Conservation (phyloP, 345 rosid genomes). For the Arabis hirsuta region DNA sequence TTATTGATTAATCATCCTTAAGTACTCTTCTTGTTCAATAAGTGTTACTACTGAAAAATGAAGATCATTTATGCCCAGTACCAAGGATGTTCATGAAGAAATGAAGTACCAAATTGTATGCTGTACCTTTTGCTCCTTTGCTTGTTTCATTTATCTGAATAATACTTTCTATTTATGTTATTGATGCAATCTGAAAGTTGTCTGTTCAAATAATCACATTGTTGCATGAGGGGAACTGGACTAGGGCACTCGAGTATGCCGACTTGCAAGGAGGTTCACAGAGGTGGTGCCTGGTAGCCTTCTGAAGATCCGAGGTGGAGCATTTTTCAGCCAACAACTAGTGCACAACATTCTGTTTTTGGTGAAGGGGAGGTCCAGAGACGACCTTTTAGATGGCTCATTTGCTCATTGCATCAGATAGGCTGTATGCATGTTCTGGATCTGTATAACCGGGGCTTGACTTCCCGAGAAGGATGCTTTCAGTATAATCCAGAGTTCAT, state of each 20-base stretch:
- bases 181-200: constrained; percentile 54
- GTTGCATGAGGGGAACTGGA: constrained; percentile 98
- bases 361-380: constrained; percentile 56
- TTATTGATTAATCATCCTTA: no score
- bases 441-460: constrained; percentile 84
- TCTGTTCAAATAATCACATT: constrained; percentile 85
- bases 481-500: constrained; percentile 76
- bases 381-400: constrained; percentile 84
- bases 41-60: constrained; percentile 10
- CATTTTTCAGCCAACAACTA: constrained; percentile 41
- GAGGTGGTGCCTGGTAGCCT: constrained; percentile 45
- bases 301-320: constrained; percentile 45
- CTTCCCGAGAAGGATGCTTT: constrained; percentile 65
- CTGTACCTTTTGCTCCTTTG: constrained; percentile 6
- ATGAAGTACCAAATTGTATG: not conserved
- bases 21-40: no score
- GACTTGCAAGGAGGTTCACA: constrained; percentile 85
- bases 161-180: constrained; percentile 37
- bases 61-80: not conserved
- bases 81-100: constrained; percentile 10
- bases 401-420: constrained; percentile 88
- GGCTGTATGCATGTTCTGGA: constrained; percentile 92
- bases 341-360: constrained; percentile 43
- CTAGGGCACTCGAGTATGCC: constrained; percentile 90
- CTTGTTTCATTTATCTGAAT: constrained; percentile 33